Base-by-base conservation (phyloP, 495 filamentous ascomycete genomes). In the Aspergillus cavernicola region DNA sequence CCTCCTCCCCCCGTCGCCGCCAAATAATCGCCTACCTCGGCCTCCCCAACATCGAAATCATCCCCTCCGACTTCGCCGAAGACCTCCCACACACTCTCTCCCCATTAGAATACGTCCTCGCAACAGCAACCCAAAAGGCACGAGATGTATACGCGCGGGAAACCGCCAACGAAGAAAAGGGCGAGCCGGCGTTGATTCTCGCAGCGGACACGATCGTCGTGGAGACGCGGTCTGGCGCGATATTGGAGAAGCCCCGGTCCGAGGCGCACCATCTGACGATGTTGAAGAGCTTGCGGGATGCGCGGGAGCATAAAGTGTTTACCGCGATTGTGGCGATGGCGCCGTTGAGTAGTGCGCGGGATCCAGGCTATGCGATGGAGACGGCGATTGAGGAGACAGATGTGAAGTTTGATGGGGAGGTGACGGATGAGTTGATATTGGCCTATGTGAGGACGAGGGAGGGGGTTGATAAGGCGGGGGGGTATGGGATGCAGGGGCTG, bases 381-480 rank as follows among this genome's bases (percentile, higher is more conserved):
- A 80, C 79, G 45, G 77, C 84, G 53, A 86, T 95, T 6, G 93
- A 96, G 72, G 92, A 93, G 77, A 97, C 93, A 40, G 71, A 72
- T 42, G 93, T 98, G 15, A 74, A 72, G 59, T 97, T 98, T 72
- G 86, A 85, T 66, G 73, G 70, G 43, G 77, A 75, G 38, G 85
- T 87, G 23, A 83, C 82, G 52, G 90, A 97, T 68, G 92, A 95
- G 20, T 62, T 96, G 70, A 82, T 98, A 26, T 67, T 87, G 66
- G 81, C 84, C 22, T 98, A 98, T 75, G 91, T 98, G 50, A 76
- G 76, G 53, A 97, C 92, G 29, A 76, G 95, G 36, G 95, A 98
- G 73, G 93, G 95, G 1, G 90, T 78, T 20, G 93, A 98, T 70
- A 98, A 97, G 77, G 95, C 93, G 0, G 93, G 93, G 1, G 95